Evolutionary conservation across 176 grass and related monocot species (phyloP), one percentile per base, ranked within the genome.

Genomic region (Saccharum spontaneum): DNA sequence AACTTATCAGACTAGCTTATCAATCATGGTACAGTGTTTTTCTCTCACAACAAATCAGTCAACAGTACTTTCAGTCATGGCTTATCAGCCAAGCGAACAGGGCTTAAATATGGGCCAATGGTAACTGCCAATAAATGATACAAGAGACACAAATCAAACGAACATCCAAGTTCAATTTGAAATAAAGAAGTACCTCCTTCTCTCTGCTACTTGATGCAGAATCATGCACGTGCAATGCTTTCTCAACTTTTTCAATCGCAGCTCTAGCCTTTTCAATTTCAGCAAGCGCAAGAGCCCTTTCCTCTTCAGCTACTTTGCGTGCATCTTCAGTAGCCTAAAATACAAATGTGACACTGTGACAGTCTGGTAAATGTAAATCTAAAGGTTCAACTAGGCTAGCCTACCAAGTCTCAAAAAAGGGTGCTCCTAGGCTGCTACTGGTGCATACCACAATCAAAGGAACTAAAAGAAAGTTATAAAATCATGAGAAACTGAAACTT

Each of bases 241-340:
- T 89, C 84, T 98, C 96, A 67, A 98, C 91, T 79, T 90, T 93
- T 59, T 88, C 80, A 69, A 98, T 88, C 61, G 93, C 89, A 62
- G 76, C 73, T 90, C 82, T 90, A 63, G 96, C 91, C 85, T 91
- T 98, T 71, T 98, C 93, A 63, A 98, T 98, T 95, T 98, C 96
- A 71, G 85, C 87, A 85, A 90, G 88, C 6, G 96, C 96, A 81
- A 95, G 91, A 62, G 87, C 83, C 67, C 93, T 91, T 90, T 94
- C 96, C 87, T 98, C 96, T 92, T 92, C 87, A 78, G 90, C 93
- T 34, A 93, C 96, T 78, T 93, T 93, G 55, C 89, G 92, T 11
- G 96, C 96, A 94, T 98, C 96, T 93, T 95, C 96, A 76, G 87
- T 94, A 77, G 96, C 93, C 96, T 98, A 54, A 36, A 75, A 91